Evolutionary conservation across 139 green algal genomes (phyloP), one percentile per base, ranked within the genome.

Genomic region (Microglena sp.): DNA sequence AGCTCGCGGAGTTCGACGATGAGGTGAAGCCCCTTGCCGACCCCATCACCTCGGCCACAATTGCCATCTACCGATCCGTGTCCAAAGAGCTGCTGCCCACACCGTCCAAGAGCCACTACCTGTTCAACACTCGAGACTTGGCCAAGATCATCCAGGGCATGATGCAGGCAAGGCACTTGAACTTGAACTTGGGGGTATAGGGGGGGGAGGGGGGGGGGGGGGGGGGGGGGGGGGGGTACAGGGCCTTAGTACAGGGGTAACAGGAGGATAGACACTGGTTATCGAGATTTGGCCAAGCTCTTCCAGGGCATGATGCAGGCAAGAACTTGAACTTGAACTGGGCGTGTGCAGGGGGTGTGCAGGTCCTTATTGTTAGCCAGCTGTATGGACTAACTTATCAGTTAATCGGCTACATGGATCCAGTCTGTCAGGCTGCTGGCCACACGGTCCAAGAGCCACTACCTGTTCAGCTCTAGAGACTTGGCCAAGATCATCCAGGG

Each of bases 391-490:
- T n/a, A n/a, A n/a, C n/a, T n/a, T n/a, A n/a, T n/a, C n/a, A n/a
- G n/a, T n/a, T n/a, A n/a, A n/a, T n/a, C n/a, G n/a, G n/a, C n/a
- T n/a, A n/a, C n/a, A n/a, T n/a, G n/a, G n/a, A n/a, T n/a, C n/a
- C n/a, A n/a, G n/a, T n/a, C n/a, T n/a, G n/a, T n/a, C n/a, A n/a
- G n/a, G 74, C 71, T 94, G 66, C 78, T 94, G 73, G 85, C 87
- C 58, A 90, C 84, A 22, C 87, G 85, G 26, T 74, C 72, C 59
- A 94, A 94, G 82, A 82, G 67, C 53, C 84, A 90, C 69, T 94
- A 94, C 78, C 76, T 92, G 31, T 94, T 94, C 78, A 94, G 92
- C 75, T 90, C 82, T 21, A 69, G 87, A 4, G 87, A 94, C 64
- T 71, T 94, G 53, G 79, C 82, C 68, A 90, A 88, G 76, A 79